Conservation (phyloP, 2,329 filamentous ascomycete species). For the Lachnellula cervina region DNA sequence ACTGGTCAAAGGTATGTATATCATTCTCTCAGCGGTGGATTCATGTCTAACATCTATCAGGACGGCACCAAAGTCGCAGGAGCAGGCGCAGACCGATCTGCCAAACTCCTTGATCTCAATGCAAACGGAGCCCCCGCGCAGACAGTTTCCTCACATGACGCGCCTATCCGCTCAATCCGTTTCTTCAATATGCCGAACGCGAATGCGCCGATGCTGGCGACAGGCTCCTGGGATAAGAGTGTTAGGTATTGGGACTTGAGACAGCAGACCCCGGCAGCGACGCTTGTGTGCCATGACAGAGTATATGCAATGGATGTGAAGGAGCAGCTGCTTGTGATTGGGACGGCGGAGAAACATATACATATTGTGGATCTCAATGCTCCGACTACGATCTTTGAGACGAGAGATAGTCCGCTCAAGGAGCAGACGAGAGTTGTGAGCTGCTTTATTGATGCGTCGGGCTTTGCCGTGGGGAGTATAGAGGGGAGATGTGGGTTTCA, state of each 20-base stretch:
- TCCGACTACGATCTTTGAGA: slow-evolving; percentile 86
- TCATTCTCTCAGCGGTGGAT: slow-evolving; percentile 2
- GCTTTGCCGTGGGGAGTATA: slow-evolving; percentile 89
- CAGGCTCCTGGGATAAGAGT: slow-evolving; percentile 85
- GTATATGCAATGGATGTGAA: slow-evolving; percentile 87
- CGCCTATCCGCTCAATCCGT: slow-evolving; percentile 68
- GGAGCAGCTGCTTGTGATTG: slow-evolving; percentile 80
- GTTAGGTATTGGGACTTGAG: slow-evolving; percentile 82
- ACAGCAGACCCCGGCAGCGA: slow-evolving; percentile 54
- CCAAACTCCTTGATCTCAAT: slow-evolving; percentile 77
- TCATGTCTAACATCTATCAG: slow-evolving; percentile 40
- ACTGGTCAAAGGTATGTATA: slow-evolving; percentile 73
- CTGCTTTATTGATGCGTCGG: slow-evolving; percentile 83
- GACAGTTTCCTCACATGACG: slow-evolving; percentile 77
- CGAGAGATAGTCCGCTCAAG: slow-evolving; percentile 85
- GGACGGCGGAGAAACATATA: slow-evolving; percentile 88
- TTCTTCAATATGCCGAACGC: slow-evolving; percentile 63
- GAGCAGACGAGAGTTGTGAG: slow-evolving; percentile 92
- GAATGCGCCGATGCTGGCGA: slow-evolving; percentile 75
- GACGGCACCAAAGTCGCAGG: slow-evolving; percentile 83
- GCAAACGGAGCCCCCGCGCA: slow-evolving; percentile 53
- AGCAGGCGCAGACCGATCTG: slow-evolving; percentile 81
- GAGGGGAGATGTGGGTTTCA: slow-evolving; percentile 89
- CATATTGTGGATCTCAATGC: slow-evolving; percentile 86
- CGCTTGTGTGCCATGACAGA: slow-evolving; percentile 63